Percentiles rank a stretch among this genome's conserved stretches.
Conservation (phyloP, 2,329 filamentous ascomycete species). For the Orbilia ellipsospora region DNA sequence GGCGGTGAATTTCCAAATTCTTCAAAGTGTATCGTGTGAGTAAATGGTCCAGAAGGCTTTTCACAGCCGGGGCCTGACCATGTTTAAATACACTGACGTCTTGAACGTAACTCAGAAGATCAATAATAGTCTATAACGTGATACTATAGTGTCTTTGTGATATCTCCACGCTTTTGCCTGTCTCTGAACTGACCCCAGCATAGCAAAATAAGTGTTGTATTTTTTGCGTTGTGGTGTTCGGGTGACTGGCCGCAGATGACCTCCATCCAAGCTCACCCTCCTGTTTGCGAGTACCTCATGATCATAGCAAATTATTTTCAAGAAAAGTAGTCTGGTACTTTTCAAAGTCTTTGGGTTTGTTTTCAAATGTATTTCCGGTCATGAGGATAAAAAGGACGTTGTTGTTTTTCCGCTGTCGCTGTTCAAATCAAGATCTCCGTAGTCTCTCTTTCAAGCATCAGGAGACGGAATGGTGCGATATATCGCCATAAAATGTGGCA, state of each 20-base stretch:
- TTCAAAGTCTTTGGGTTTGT: no score
- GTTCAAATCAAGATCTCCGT: no score
- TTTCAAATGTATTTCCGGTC: no score
- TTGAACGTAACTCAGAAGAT: slow-evolving; percentile 20
- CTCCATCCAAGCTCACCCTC: neutral
- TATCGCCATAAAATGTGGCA: no score
- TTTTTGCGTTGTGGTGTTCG: slow-evolving; percentile 54
- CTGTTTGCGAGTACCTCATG: slow-evolving; percentile 28
- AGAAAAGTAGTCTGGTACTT: no score
- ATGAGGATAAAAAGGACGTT: no score
- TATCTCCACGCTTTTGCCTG: slow-evolving; percentile 41
- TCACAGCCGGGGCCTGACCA: slow-evolving; percentile 45
- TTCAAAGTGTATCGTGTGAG: slow-evolving; percentile 36
- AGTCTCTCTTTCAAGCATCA: no score
- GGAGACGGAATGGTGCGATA: no score
- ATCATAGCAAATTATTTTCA: slow-evolving; percentile 14
- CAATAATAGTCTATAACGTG: slow-evolving; percentile 42
- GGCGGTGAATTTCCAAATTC: slow-evolving; percentile 2
- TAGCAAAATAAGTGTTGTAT: slow-evolving; percentile 5
- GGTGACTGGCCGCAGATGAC: slow-evolving; percentile 50
- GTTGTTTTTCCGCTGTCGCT: no score
- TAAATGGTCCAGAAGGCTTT: slow-evolving; percentile 13
- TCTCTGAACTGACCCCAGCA: slow-evolving; percentile 17
- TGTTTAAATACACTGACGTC: slow-evolving; percentile 45
- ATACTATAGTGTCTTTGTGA: slow-evolving; percentile 40